A percentile compares a stretch with the other conserved stretches of the same genome.
These are phyloP conservation scores for Megacollybia marginata DNA, from an alignment of 768 basidiomycete species.

Conservation along the genomic window DNA sequence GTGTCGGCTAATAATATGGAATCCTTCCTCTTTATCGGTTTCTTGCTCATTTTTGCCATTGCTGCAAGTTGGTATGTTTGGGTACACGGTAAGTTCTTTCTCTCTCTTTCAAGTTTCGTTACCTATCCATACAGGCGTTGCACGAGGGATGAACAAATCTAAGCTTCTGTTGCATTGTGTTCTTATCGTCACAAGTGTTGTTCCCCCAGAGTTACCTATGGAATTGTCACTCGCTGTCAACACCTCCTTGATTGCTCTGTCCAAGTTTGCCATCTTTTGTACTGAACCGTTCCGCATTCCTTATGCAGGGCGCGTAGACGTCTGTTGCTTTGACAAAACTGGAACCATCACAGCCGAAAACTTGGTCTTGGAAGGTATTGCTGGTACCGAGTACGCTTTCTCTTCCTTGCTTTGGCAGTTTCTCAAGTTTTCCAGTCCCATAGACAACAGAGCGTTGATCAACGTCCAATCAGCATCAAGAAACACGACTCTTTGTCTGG, in stretches of 20 bases:
- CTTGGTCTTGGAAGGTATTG: slow-evolving; percentile 89
- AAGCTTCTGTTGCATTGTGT: slow-evolving; percentile 95
- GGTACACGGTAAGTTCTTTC: slow-evolving; percentile 65
- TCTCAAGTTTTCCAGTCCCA: slow-evolving; percentile 30
- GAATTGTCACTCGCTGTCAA: slow-evolving; percentile 96
- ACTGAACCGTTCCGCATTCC: slow-evolving; percentile 99
- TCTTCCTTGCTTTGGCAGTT: slow-evolving; percentile 1
- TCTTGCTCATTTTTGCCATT: slow-evolving; percentile 94
- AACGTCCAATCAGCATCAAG: slow-evolving; percentile 69
- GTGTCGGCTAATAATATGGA: slow-evolving; percentile 95
- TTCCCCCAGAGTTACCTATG: slow-evolving; percentile 98
- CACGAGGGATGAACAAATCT: slow-evolving; percentile 87
- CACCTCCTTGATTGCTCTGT: slow-evolving; percentile 85
- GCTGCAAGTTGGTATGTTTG: slow-evolving; percentile 99
- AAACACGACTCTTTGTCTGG: slow-evolving; percentile 82
- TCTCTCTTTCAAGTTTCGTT: background rate
- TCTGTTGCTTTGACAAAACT: slow-evolving; percentile 99
- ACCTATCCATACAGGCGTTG: slow-evolving; percentile 53
- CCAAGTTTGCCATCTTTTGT: slow-evolving; percentile 95
- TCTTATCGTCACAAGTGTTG: slow-evolving; percentile 93
- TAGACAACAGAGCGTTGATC: slow-evolving; percentile 59
- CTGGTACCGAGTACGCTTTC: slow-evolving; percentile 75
- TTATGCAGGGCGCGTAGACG: slow-evolving; percentile 89
- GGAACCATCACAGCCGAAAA: slow-evolving; percentile 97
- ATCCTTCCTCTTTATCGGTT: slow-evolving; percentile 96